Conservation (phyloP, 805 yeast genomes). For the Jamesozyma hellenica region DNA sequence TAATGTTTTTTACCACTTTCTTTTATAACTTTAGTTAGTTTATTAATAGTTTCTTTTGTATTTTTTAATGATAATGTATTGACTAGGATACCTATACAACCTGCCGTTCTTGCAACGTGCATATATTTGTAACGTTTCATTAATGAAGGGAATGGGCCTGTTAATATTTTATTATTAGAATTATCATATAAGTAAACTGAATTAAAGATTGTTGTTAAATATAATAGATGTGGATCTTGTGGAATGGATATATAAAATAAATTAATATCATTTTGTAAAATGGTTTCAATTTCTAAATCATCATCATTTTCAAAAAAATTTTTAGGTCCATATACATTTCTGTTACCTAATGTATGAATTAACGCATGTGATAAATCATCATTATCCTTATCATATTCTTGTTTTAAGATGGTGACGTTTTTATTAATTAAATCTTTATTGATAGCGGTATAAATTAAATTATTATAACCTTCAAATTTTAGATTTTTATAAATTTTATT, state of each 20-base stretch:
- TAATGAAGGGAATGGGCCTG: slow-evolving; percentile 68
- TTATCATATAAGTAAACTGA: slow-evolving; percentile 45
- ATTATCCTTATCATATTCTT: slow-evolving; percentile 10
- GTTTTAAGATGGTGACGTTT: slow-evolving; percentile 36
- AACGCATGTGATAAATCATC: slow-evolving; percentile 3
- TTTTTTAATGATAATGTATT: slow-evolving; percentile 78
- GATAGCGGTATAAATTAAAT: slow-evolving; percentile 34
- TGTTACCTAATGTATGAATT: slow-evolving; percentile 28
- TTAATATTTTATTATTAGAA: slow-evolving; percentile 16
- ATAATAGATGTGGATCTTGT: slow-evolving; percentile 67
- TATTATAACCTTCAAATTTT: slow-evolving; percentile 23
- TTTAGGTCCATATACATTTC: slow-evolving; percentile 18
- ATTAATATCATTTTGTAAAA: slow-evolving; percentile 38
- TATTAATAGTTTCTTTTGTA: slow-evolving; percentile 56
- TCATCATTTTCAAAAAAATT: slow-evolving; percentile 10
- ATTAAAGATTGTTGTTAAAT: slow-evolving; percentile 60
- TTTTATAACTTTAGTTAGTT: slow-evolving; percentile 49
- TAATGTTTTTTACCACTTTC: slow-evolving; percentile 84
- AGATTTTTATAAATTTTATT: slow-evolving; percentile 31
- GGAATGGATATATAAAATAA: slow-evolving; percentile 68
- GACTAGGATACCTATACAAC: slow-evolving; percentile 83
- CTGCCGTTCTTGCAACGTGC: slow-evolving; percentile 84
- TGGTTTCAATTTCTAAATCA: too few relatives aligned
- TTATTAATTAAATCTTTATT: slow-evolving; percentile 25
- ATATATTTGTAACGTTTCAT: slow-evolving; percentile 77